Base-by-base conservation (phyloP, 805 yeast species). In the Metschnikowia lunata region DNA sequence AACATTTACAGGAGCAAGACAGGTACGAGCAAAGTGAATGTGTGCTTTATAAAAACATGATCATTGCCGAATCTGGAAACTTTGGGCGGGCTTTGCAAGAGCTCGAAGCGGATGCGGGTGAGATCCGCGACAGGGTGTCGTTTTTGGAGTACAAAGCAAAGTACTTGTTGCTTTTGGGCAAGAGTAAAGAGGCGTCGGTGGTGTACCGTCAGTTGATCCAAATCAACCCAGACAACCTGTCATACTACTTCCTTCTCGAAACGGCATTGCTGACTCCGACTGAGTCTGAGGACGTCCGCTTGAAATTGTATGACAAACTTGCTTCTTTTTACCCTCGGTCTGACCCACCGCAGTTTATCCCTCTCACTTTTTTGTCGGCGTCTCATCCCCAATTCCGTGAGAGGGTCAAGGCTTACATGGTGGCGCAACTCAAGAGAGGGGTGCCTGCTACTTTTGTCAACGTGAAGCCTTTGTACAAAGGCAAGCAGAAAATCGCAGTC, bases 401-500 rank as follows among this genome's bases (percentile, higher is more conserved):
- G 8, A 75, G 76, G 42, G 80, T 78, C 7, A 54, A 64, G 28
- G 61, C 62, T 2, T 93, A 89, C 60, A 64, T 90, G 37, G 46
- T 75, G 6, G 63, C 72, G 4, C 86, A 83, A 58, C 75, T 93
- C 55, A 67, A 75, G 49, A 76, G 88, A 44, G 95, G 96, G 34
- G 93, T 89, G 30, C 98, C 98, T 5, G 86, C 97, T 1, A 77
- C 93, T 5, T 93, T 90, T 66, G 84, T 84, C 43, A 84, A 87
- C 55, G 79, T 93, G 39, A 89, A 90, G 65, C 86, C 95, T 1
- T 71, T 89, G 51, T 88, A 87, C 66, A 74, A 69, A 43, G 76
- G 74, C 54, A 45, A 54, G 30, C 48, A 52, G 8, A 70, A 67
- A 49, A 40, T 56, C 60, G 38, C 71, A 66, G 54, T 73, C 2